Evolutionary conservation across 305 asterid species (phyloP).

Genomic region (Euphrasia arctica): DNA sequence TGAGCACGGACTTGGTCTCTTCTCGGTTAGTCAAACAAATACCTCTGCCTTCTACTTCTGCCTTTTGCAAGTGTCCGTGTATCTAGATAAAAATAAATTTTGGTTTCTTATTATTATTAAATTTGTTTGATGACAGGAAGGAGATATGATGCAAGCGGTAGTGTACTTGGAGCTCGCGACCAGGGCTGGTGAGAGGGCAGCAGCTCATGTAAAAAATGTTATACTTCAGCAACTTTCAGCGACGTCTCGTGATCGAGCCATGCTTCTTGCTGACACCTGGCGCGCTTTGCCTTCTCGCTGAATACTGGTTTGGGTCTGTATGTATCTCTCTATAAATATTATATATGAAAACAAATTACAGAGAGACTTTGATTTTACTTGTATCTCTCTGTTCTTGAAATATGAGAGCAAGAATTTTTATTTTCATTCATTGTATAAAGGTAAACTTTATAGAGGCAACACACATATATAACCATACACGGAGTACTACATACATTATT

Average conservation of each 20-base stretch:
- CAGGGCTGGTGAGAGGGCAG: conserved; percentile 73
- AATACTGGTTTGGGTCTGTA: neutral
- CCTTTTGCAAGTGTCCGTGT: neutral
- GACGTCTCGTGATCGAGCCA: conserved; percentile 48
- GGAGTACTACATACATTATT: no score
- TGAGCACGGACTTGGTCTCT: conserved; percentile 78
- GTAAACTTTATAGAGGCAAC: neutral
- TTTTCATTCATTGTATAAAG: neutral
- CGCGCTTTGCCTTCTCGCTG: conserved; percentile 24
- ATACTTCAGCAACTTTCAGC: conserved; percentile 56
- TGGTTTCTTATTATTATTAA: neutral
- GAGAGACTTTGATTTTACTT: neutral
- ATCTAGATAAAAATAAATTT: neutral
- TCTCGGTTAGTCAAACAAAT: conserved; percentile 50
- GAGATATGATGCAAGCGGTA: conserved; percentile 83
- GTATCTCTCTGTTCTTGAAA: neutral
- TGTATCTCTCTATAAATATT: neutral
- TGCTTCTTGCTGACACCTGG: conserved; percentile 57
- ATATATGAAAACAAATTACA: neutral
- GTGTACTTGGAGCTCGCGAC: conserved; percentile 78
- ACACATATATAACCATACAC: neutral
- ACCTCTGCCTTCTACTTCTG: conserved; percentile 6
- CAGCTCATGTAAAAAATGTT: conserved; percentile 58
- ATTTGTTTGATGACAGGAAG: conserved; percentile 44
- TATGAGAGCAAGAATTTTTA: neutral